Percentiles rank a stretch among this genome's conserved stretches.
phyloP scores from a whole-genome alignment of 2,329 filamentous ascomycete species.

The Coniochaeta sp. region DNA sequence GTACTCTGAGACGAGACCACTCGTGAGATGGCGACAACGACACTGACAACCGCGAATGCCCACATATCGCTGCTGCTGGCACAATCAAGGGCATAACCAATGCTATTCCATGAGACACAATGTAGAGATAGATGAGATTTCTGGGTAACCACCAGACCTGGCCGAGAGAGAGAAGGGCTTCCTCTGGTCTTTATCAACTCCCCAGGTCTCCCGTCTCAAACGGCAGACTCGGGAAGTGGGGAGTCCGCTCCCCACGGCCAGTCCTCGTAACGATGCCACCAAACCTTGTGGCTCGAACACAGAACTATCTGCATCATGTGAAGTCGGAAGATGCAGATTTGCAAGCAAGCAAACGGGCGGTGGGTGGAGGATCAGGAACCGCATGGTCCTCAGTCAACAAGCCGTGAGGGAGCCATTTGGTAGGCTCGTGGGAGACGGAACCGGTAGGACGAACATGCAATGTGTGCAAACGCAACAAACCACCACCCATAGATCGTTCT shows the following conservation, averaged over 20 bases:
- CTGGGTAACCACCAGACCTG: neutral
- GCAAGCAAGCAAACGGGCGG: neutral
- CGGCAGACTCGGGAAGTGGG: neutral
- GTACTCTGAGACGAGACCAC: conserved; percentile 5
- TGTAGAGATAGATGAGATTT: neutral
- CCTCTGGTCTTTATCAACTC: neutral
- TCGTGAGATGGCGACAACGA: neutral
- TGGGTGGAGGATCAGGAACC: too few species aligned
- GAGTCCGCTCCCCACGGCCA: neutral
- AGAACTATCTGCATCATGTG: neutral
- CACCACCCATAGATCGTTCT: neutral
- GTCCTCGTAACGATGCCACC: conserved; percentile 3
- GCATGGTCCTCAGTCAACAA: neutral
- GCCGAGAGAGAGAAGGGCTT: neutral
- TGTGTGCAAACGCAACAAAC: neutral
- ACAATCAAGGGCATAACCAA: neutral
- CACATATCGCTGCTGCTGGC: neutral
- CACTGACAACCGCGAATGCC: neutral
- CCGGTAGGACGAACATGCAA: neutral
- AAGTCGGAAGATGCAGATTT: neutral
- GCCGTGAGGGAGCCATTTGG: neutral
- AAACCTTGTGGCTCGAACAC: neutral
- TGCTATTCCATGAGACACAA: neutral
- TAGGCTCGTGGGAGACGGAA: neutral
- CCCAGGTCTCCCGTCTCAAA: neutral